These are phyloP conservation scores for Trametes punicea DNA, from an alignment of 768 basidiomycete genomes.

Conservation along the genomic window DNA sequence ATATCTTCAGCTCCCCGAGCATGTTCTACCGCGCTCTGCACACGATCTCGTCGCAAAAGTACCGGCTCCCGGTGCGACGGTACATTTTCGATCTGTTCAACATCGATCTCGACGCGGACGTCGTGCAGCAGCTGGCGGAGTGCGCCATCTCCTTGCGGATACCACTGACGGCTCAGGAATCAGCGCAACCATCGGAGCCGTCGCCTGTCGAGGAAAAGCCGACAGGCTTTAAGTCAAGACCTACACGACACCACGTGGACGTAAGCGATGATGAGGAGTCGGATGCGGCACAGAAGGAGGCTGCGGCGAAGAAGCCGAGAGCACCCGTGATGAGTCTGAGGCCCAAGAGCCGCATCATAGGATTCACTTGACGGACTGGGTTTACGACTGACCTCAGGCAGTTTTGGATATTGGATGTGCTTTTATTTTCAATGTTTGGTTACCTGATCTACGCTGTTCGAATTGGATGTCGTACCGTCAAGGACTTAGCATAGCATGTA, in stretches of 20 bases:
- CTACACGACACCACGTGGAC: constrained; percentile 27
- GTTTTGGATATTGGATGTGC: too few species aligned
- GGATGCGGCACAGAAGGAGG: constrained; percentile 45
- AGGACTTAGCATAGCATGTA: too few species aligned
- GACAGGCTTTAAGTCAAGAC: not conserved
- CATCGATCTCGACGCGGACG: constrained; percentile 64
- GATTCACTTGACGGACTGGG: constrained; percentile 38
- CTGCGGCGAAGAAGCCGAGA: constrained; percentile 41
- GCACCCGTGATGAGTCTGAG: constrained; percentile 54
- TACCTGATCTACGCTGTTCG: too few species aligned
- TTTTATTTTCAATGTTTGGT: too few species aligned
- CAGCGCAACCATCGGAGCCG: constrained; percentile 53
- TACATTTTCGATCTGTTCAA: constrained; percentile 94
- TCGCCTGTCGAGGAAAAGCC: not conserved
- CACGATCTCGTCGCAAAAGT: constrained; percentile 84
- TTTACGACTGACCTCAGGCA: too few species aligned
- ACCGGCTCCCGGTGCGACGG: constrained; percentile 86
- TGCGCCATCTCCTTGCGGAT: constrained; percentile 43
- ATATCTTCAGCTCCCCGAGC: constrained; percentile 71
- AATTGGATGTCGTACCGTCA: too few species aligned
- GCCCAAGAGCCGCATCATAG: constrained; percentile 57
- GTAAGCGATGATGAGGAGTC: constrained; percentile 61
- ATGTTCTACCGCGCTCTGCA: constrained; percentile 85
- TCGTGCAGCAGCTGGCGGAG: constrained; percentile 52
- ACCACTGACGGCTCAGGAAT: constrained; percentile 2